These are phyloP conservation scores for Macadamia tetraphylla DNA, from an alignment of 164 flowering plant species.

Conservation along the genomic window DNA sequence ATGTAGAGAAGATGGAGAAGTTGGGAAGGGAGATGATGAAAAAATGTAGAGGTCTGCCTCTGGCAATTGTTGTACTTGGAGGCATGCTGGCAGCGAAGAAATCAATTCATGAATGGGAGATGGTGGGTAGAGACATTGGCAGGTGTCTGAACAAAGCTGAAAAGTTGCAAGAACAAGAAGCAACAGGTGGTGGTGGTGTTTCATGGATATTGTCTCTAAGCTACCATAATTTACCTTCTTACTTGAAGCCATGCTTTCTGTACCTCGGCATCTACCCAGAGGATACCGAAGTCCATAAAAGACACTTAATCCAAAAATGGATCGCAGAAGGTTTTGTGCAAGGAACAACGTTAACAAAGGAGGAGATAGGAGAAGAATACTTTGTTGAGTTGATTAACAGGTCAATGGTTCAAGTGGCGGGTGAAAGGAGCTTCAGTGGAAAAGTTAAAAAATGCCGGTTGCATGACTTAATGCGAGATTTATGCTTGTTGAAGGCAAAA, in stretches of 20 bases:
- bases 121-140: not conserved
- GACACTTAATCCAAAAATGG: conserved; percentile 15
- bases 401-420: conserved; percentile 1
- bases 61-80: conserved; percentile 14
- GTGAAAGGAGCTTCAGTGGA: conserved; percentile 9
- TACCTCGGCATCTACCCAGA: conserved; percentile 12
- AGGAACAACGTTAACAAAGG: not conserved
- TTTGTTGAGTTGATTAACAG: conserved; percentile 3
- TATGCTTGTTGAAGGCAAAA: conserved; percentile 7
- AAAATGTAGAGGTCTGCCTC: conserved; percentile 17
- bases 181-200: not conserved
- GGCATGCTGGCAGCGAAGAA: conserved; percentile 4
- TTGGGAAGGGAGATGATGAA: conserved; percentile 11
- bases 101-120: conserved; percentile 7
- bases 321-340: conserved; percentile 21
- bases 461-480: conserved; percentile 18
- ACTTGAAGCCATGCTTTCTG: conserved; percentile 11
- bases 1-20: no score
- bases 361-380: conserved; percentile 19
- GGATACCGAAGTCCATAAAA: conserved; percentile 6
- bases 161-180: not conserved
- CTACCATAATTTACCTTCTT: no score
- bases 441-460: conserved; percentile 15
- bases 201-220: conserved; percentile 4
- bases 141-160: not conserved